Evolutionary conservation across 2,329 filamentous ascomycete genomes (phyloP).

Genomic region (Pseudocercospora eumusae): DNA sequence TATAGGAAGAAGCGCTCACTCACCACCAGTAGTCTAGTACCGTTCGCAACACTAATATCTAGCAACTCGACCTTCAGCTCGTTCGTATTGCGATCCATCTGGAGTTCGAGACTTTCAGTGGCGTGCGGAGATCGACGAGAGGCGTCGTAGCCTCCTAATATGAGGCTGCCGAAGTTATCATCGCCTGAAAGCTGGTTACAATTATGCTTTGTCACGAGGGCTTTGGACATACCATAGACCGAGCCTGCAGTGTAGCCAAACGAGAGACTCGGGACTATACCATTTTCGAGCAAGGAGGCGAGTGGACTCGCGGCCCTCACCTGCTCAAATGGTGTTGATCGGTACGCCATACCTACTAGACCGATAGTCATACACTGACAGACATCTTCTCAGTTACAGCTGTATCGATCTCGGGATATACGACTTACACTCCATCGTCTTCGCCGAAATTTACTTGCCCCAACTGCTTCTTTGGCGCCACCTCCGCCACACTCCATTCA

Average conservation of each 20-base stretch:
- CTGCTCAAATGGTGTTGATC: background rate
- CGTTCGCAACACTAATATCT: background rate
- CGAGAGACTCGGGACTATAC: background rate
- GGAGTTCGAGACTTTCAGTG: background rate
- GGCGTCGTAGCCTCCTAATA: background rate
- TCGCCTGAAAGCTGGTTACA: background rate
- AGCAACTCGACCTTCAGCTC: background rate
- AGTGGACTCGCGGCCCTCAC: background rate
- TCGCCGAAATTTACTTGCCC: background rate
- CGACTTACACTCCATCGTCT: background rate
- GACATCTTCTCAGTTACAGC: background rate
- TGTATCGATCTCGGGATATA: background rate
- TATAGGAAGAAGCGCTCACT: background rate
- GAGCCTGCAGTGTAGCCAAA: background rate
- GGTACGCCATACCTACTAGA: no score
- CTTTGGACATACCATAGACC: background rate
- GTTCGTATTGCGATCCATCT: background rate
- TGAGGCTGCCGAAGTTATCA: background rate
- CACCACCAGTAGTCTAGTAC: background rate
- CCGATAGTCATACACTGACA: no score
- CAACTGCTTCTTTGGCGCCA: constrained; percentile 13
- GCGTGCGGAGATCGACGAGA: background rate
- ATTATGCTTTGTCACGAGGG: no score
- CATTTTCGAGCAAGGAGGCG: background rate
- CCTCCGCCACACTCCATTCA: constrained; percentile 9